Evolutionary conservation across 2,329 filamentous ascomycete genomes (phyloP).

Genomic region (Nemania serpens): DNA sequence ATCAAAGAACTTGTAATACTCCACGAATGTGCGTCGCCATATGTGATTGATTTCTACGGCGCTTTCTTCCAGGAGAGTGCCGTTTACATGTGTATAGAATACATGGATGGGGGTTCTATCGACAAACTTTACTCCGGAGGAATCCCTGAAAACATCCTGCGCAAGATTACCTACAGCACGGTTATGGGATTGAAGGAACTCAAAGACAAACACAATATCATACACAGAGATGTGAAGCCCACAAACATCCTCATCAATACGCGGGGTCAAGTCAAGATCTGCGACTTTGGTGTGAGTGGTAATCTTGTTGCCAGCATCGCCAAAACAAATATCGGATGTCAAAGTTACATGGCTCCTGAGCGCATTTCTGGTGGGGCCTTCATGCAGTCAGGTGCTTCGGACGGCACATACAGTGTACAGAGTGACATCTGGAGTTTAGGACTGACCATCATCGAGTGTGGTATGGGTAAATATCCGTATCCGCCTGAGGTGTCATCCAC

Average conservation of each 20-base stretch:
- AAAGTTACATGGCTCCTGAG: slow-evolving; percentile 99
- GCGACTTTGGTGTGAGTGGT: slow-evolving; percentile 96
- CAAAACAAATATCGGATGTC: slow-evolving; percentile 97
- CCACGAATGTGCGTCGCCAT: slow-evolving; percentile 91
- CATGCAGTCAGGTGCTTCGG: slow-evolving; percentile 70
- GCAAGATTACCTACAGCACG: slow-evolving; percentile 88
- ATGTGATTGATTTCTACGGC: slow-evolving; percentile 98
- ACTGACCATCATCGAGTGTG: slow-evolving; percentile 93
- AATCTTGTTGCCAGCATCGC: slow-evolving; percentile 97
- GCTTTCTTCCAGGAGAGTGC: slow-evolving; percentile 99
- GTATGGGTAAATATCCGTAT: slow-evolving; percentile 92
- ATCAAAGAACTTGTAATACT: slow-evolving; percentile 97
- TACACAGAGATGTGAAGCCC: slow-evolving; percentile 96
- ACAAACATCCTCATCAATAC: slow-evolving; percentile 97
- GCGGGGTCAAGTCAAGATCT: slow-evolving; percentile 92
- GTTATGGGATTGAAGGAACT: slow-evolving; percentile 89
- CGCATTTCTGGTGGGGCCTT: slow-evolving; percentile 87
- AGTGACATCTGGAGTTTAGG: slow-evolving; percentile 98
- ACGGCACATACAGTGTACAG: slow-evolving; percentile 94
- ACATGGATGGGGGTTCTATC: slow-evolving; percentile 97
- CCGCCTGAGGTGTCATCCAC: slow-evolving; percentile 97
- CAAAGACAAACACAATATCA: slow-evolving; percentile 99
- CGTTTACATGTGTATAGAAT: slow-evolving; percentile 99
- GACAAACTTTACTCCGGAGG: slow-evolving; percentile 94
- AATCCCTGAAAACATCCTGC: slow-evolving; percentile 83